Evolutionary conservation across 2,329 filamentous ascomycete genomes (phyloP).

Genomic region (Cladobotryum mycophilum): DNA sequence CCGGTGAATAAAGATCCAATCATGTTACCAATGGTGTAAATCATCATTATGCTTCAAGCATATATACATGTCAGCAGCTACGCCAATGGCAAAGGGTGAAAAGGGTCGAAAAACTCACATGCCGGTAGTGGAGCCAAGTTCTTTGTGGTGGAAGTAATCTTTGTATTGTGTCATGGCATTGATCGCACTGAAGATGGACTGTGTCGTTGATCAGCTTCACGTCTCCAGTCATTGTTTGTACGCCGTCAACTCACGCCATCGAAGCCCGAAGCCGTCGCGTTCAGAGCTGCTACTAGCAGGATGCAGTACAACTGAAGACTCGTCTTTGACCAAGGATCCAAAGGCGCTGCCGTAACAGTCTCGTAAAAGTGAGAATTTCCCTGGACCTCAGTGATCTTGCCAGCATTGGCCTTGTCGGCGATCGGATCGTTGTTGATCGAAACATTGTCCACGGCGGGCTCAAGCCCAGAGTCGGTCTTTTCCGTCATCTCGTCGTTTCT

Average conservation of each 20-base stretch:
- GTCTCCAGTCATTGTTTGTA: too few species aligned
- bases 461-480: constrained; percentile 8
- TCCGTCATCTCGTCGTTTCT: constrained; percentile 2
- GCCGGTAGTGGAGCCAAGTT: constrained; percentile 24
- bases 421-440: constrained; percentile 13
- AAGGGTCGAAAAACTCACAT: constrained; percentile 16
- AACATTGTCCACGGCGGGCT: constrained; percentile 8
- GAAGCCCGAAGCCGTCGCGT: constrained; percentile 32
- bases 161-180: constrained; percentile 27
- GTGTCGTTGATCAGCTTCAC: not conserved
- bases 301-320: constrained; percentile 31
- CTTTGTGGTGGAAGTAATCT: constrained; percentile 21
- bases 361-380: constrained; percentile 23
- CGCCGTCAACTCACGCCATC: constrained; percentile 24
- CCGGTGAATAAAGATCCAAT: constrained; percentile 34
- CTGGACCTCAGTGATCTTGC: constrained; percentile 22
- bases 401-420: constrained; percentile 15
- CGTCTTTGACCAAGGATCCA: constrained; percentile 28
- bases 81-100: not conserved
- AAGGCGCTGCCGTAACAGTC: constrained; percentile 21
- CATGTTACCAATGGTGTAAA: constrained; percentile 40
- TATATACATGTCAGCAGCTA: not conserved
- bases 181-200: constrained; percentile 27
- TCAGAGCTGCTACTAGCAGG: constrained; percentile 30
- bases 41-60: constrained; percentile 31